Conservation (phyloP, 495 filamentous ascomycete species). For the Aspergillus homomorphus region DNA sequence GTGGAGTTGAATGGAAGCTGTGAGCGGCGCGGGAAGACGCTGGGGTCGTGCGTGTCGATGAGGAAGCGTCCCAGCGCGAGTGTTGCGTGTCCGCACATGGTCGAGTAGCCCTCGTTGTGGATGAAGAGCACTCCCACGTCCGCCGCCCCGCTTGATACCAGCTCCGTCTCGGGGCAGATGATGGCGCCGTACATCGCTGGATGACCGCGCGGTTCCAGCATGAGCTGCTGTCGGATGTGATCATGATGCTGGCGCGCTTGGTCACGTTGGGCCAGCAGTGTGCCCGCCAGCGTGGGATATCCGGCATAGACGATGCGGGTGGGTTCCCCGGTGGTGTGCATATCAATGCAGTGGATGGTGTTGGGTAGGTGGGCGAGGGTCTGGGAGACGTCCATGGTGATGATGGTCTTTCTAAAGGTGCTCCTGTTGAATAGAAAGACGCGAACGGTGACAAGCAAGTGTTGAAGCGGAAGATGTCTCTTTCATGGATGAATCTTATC, state of each 20-base stretch:
- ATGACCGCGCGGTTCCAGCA: conserved; percentile 34
- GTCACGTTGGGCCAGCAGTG: conserved; percentile 28
- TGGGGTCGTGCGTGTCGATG: conserved; percentile 24
- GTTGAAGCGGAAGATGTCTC: too few relatives aligned
- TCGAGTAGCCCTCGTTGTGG: conserved; percentile 75
- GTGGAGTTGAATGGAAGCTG: conserved; percentile 9
- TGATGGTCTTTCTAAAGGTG: background rate
- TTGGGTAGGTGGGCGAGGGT: conserved; percentile 34
- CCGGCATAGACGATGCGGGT: conserved; percentile 33
- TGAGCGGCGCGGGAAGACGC: conserved; percentile 22
- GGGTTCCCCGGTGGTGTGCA: conserved; percentile 35
- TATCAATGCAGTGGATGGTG: conserved; percentile 32
- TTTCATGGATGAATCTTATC: background rate
- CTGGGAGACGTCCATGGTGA: conserved; percentile 57
- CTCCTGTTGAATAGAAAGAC: too few relatives aligned
- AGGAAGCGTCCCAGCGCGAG: conserved; percentile 35
- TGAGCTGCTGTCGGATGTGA: conserved; percentile 26
- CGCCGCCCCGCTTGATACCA: conserved; percentile 38
- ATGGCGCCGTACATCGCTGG: conserved; percentile 35
- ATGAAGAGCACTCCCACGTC: conserved; percentile 47
- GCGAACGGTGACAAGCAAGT: too few relatives aligned
- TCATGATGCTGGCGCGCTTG: conserved; percentile 24
- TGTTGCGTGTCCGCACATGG: conserved; percentile 63
- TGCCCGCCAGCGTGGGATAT: conserved; percentile 23
- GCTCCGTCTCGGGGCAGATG: conserved; percentile 27